Base-by-base conservation (phyloP, 2,329 filamentous ascomycete species). In the Coniochaeta hoffmannii region DNA sequence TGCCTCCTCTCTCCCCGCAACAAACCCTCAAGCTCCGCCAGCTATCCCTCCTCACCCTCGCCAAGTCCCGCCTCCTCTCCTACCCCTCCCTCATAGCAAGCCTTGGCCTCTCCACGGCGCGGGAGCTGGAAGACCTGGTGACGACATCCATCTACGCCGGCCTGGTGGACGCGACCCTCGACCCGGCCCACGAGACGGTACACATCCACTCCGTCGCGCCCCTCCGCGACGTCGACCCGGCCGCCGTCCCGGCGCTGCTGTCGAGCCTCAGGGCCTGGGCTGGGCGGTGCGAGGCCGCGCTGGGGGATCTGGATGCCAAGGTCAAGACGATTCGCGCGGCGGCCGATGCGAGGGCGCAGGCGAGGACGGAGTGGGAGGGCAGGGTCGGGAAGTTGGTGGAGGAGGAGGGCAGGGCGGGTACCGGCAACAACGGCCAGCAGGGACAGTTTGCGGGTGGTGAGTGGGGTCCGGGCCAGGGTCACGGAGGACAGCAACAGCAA, bases 11-110 rank as follows among this genome's bases (percentile, higher is more conserved):
- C 51, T 87, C 81, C 67, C 78, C 83, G 0, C 76, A 82, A 54
- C 94, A 99, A 74, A 74, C 78, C 44, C 80, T 86, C 60, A 99
- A 99, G 74, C 88, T 99, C 44, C 88, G 90, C 54, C 90, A 97
- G 66, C 87, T 99, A 36, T 90, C 91, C 19, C 83, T 99, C 58
- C 80, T 99, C 49, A 87, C 89, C 0, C 84, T 97, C 58, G 87
- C 83, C 58, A 81, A 87, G 59, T 78, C 80, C 50, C 70, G 74
- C 55, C 82, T 84, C 65, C 84, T 97, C 24, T 87, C 81, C 53
- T 99, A 99, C 73, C 67, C 76, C 19, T 75, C 81, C 31, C 83
- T 97, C 22, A 82, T 86, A 64, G 61, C 69, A 7, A 77, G 80
- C 0, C 83, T 99, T 46, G 82, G 80, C 55, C 83, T 97, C 15